phyloP scores from a whole-genome alignment of 129 eudicot genomes.

The Saussurea involucrata region DNA sequence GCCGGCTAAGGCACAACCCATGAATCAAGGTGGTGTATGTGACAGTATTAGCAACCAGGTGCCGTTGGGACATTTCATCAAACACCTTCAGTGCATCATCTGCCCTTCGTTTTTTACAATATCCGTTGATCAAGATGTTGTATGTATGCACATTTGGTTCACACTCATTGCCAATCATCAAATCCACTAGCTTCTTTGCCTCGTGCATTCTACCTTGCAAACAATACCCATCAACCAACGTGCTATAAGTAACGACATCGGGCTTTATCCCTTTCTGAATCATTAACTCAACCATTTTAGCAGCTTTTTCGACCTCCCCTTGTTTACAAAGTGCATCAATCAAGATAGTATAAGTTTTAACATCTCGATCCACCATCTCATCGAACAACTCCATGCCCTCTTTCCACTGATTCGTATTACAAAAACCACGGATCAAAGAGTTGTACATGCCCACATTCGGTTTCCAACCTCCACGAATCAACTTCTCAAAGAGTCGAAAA shows the following conservation, averaged over 20 bases:
- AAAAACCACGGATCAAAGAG: conserved; percentile 19
- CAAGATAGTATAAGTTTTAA: conserved; percentile 18
- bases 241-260: conserved; percentile 14
- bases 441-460: conserved; percentile 13
- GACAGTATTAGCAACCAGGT: conserved; percentile 14
- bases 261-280: not conserved
- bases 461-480: not conserved
- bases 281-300: conserved; percentile 11
- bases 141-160: conserved; percentile 16
- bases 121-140: conserved; percentile 17
- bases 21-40: conserved; percentile 20
- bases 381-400: conserved; percentile 16
- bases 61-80: not conserved
- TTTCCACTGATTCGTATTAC: conserved; percentile 1
- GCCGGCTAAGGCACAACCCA: conserved; percentile 2
- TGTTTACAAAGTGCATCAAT: conserved; percentile 26
- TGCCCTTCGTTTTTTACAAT: conserved; percentile 12
- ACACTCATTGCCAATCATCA: conserved; percentile 1
- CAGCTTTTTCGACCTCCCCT: conserved; percentile 8
- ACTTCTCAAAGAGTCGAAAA: conserved; percentile 4
- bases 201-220: conserved; percentile 24
- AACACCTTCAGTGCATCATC: conserved; percentile 9
- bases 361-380: conserved; percentile 14
- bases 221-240: conserved; percentile 17
- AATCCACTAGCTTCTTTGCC: conserved; percentile 5